Conservation (phyloP, 2,329 filamentous ascomycete genomes). For the Aspergillus eucalypticola region DNA sequence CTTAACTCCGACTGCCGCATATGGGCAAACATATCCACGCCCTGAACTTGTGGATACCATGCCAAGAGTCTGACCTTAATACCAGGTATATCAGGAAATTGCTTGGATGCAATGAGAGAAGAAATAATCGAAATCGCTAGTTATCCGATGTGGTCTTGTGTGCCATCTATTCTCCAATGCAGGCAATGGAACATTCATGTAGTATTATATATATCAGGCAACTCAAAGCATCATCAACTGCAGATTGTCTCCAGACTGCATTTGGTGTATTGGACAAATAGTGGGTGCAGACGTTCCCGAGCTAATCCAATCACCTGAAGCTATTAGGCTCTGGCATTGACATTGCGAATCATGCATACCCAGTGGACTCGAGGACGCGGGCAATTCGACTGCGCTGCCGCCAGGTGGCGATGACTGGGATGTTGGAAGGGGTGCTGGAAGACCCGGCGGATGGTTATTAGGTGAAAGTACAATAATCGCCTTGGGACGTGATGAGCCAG, state of each 20-base stretch:
- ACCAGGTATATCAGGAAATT: too few relatives aligned
- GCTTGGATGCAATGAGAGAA: too few relatives aligned
- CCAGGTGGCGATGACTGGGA: conserved; percentile 1
- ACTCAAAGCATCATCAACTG: conserved; percentile 5
- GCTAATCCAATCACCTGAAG: neutral
- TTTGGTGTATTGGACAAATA: neutral
- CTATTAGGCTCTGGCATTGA: conserved; percentile 3
- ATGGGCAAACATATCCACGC: too few relatives aligned
- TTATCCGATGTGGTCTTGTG: too few relatives aligned
- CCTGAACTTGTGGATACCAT: too few relatives aligned
- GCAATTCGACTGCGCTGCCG: neutral
- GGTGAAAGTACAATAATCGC: conserved; percentile 21
- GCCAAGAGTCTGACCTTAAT: too few relatives aligned
- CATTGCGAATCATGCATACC: conserved; percentile 3
- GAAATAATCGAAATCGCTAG: too few relatives aligned
- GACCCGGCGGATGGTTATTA: neutral
- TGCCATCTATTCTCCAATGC: too few relatives aligned
- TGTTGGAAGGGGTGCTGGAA: neutral
- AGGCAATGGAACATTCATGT: too few relatives aligned
- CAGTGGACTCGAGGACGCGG: neutral
- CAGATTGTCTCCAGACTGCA: neutral
- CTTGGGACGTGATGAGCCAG: conserved; percentile 11
- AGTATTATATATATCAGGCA: neutral
- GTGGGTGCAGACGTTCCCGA: neutral
- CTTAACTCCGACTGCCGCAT: too few relatives aligned